phyloP scores from a whole-genome alignment of 139 green algal species.

The Pseudopediastrum boryanum region DNA sequence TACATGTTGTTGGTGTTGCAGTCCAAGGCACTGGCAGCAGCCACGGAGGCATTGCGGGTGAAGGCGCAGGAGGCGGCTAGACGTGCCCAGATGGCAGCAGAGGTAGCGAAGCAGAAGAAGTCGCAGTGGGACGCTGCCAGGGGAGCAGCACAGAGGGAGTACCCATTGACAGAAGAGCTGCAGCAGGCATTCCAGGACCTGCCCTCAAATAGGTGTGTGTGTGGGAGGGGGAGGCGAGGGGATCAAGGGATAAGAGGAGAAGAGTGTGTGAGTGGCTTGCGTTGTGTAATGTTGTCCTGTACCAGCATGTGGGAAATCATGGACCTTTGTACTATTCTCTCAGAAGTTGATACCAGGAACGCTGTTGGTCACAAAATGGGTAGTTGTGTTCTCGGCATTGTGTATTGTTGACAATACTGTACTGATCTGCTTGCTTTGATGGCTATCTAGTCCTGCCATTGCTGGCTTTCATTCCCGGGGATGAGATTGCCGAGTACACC shows the following conservation, averaged over 20 bases:
- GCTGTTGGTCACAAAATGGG: no score
- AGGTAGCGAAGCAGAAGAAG: neutral
- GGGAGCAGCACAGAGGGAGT: neutral
- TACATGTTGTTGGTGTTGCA: neutral
- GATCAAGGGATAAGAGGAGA: neutral
- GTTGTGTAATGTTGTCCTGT: no score
- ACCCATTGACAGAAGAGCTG: neutral
- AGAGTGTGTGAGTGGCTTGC: no score
- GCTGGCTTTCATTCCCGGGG: constrained; percentile 19
- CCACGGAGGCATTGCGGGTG: constrained; percentile 15
- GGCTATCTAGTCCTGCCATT: no score
- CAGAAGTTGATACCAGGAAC: no score
- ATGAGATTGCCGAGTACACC: no score
- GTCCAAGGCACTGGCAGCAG: neutral
- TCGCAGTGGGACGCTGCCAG: no score
- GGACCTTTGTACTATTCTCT: no score
- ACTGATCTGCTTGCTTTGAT: neutral
- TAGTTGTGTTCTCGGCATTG: no score
- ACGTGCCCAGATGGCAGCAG: neutral
- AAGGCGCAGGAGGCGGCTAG: neutral
- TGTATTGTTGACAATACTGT: no score
- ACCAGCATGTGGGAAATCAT: no score
- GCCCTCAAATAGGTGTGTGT: constrained; percentile 15
- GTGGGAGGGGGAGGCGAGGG: neutral
- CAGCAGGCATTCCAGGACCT: neutral